Base-by-base conservation (phyloP, 1,139 yeast species). In the Suhomyces taliae region DNA sequence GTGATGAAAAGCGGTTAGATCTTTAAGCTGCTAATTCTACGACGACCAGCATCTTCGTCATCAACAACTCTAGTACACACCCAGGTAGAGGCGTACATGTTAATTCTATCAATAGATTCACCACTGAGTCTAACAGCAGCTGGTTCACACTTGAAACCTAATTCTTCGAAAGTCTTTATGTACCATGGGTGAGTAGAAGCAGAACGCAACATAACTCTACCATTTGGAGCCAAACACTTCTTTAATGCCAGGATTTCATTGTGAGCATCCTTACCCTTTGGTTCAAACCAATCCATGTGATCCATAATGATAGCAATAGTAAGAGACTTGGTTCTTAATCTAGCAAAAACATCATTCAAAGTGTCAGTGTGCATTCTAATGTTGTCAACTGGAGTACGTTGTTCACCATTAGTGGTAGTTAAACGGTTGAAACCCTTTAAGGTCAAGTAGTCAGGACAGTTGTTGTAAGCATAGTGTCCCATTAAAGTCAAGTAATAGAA, bases 61-160 rank as follows among this genome's bases (percentile, higher is more conserved):
- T 51, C 64, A 34, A 37, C 42, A 19, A 56, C 40, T 52, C 86
- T 86, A 35, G 85, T 83, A 62, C 91, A 85, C 26, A 87, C 82
- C 95, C 95, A 87, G 2, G 95, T 86, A 6, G 91, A 85, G 1
- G 95, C 95, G 62, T 87, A 87, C 95, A 87, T 87, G 66, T 87
- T 87, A 55, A 83, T 86, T 54, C 95, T 77, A 62, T 87, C 95
- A 64, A 87, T 87, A 49, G 86, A 74, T 47, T 73, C 67, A 7
- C 88, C 88, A 33, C 82, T 64, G 45, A 69, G 65, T 66, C 95
- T 78, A 32, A 84, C 76, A 10, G 84, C 91, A 24, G 86, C 91
- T 8, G 93, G 78, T 49, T 76, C 73, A 64, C 90, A 84, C 44
- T 61, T 65, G 64, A 86, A 87, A 0, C 95, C 95, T 50, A 75